Evolutionary conservation across 176 grass and related monocot genomes (phyloP), one percentile per base, ranked within the genome.

Genomic region (Typha latifolia): DNA sequence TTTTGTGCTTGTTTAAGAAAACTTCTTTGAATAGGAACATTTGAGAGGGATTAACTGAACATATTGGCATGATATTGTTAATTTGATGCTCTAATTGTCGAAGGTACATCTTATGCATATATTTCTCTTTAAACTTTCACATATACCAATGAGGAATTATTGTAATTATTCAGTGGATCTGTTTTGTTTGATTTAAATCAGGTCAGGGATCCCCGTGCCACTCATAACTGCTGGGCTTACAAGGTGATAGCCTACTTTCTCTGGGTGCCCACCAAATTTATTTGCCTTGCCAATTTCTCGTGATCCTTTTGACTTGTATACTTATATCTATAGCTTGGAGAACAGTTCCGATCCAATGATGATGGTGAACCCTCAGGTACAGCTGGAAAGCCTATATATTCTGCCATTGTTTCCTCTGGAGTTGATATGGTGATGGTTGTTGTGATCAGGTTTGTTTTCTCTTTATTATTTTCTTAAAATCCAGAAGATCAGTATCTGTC

Each of bases 211-310:
- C 78, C 83, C 5, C 83, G 81, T 48, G 94, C 94, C n/a, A 89
- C 73, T 51, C 94, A 97, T 74, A 97, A 97, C 84, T 92, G 85
- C 43, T 97, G 94, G 89, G 89, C 94, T 1, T 97, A 92, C 68
- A 92, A 92, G 89, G 89, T 97, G 12, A 31, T 73, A 71, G 29
- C 57, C 43, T 66, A 2, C 31, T 4, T 20, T 63, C 32, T 11
- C 66, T 8, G 32, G 19, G 9, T 63, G 62, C 23, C 55, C 64
- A 11, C 49, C 12, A 22, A 66, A 11, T 22, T 48, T 47, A 5
- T 53, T 9, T 26, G 22, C 27, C 27, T 26, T 64, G 31, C 12
- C 12, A 62, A 49, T 49, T 74, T 50, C 20, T 50, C 7, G 47
- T 49, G 24, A 37, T 43, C 0, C 5, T 77, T 32, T 67, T 75